phyloP scores from a whole-genome alignment of 805 yeast genomes.

The Pichia pseudocactophila region DNA sequence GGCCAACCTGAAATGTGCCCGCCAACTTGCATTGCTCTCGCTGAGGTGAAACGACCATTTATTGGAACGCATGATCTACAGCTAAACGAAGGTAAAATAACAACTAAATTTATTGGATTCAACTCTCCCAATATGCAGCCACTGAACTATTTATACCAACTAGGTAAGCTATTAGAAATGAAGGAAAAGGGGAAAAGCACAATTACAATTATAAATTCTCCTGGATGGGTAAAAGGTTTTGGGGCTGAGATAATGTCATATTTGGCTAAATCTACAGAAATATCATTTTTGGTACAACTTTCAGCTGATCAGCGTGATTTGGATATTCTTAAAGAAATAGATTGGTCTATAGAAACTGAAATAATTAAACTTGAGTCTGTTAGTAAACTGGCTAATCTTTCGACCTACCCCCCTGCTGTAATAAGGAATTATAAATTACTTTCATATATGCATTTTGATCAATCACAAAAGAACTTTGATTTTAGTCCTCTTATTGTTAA shows the following conservation, averaged over 20 bases:
- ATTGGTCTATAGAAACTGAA: slow-evolving; percentile 1
- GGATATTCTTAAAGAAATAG: slow-evolving; percentile 6
- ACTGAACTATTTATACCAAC: slow-evolving; percentile 36
- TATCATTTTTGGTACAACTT: slow-evolving; percentile 51
- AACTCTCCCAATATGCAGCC: slow-evolving; percentile 65
- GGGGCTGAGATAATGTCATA: slow-evolving; percentile 59
- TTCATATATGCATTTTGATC: slow-evolving; percentile 42
- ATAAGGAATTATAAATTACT: slow-evolving; percentile 43
- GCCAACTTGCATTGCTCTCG: slow-evolving; percentile 63
- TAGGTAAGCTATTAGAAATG: slow-evolving; percentile 32
- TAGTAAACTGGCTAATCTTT: slow-evolving; percentile 25
- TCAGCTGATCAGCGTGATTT: slow-evolving; percentile 25
- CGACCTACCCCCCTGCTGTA: slow-evolving; percentile 46
- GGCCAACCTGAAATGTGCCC: slow-evolving; percentile 76
- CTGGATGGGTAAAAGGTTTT: slow-evolving; percentile 89
- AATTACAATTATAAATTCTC: slow-evolving; percentile 52
- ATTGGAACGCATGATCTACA: slow-evolving; percentile 29
- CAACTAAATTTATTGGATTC: slow-evolving; percentile 45
- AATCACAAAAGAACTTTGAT: slow-evolving; percentile 23
- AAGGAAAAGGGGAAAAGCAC: slow-evolving; percentile 13
- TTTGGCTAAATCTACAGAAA: slow-evolving; percentile 36
- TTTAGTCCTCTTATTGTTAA: slow-evolving; percentile 34
- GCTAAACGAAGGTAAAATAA: slow-evolving; percentile 19
- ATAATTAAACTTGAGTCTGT: slow-evolving; percentile 8
- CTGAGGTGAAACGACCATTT: slow-evolving; percentile 25